A percentile compares a stretch with the other conserved stretches of the same genome.
Conservation (phyloP, 805 yeast species). For the Priceomyces castillae region DNA sequence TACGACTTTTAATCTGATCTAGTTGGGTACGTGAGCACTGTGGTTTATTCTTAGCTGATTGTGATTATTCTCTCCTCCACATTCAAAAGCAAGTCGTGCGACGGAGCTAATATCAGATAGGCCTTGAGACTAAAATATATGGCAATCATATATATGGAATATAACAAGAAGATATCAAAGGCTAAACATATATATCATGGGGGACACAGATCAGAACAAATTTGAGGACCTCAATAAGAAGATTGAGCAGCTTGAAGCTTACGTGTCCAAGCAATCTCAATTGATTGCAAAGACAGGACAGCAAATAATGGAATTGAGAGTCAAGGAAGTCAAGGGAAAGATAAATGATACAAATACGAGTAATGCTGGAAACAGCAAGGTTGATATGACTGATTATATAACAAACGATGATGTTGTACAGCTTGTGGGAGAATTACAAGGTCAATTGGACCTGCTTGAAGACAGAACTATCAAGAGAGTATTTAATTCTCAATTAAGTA, state of each 20-base stretch:
- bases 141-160: too few relatives aligned
- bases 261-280: slow-evolving; percentile 63
- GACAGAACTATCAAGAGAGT: slow-evolving; percentile 72
- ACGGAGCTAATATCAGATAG: not conserved
- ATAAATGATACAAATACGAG: slow-evolving; percentile 23
- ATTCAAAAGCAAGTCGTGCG: not conserved
- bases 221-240: slow-evolving; percentile 35
- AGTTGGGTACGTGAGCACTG: too few relatives aligned
- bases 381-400: slow-evolving; percentile 54
- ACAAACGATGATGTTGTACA: slow-evolving; percentile 84
- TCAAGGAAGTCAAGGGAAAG: slow-evolving; percentile 46
- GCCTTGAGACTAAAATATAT: not conserved
- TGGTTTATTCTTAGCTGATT: too few relatives aligned
- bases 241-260: slow-evolving; percentile 49
- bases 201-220: not conserved
- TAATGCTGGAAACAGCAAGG: slow-evolving; percentile 10
- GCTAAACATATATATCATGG: not conserved
- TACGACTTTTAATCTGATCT: too few relatives aligned
- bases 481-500: slow-evolving; percentile 53
- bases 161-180: not conserved
- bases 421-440: slow-evolving; percentile 85
- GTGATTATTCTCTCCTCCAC: not conserved
- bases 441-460: slow-evolving; percentile 77
- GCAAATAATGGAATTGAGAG: slow-evolving; percentile 68
- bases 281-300: slow-evolving; percentile 76